These are phyloP conservation scores for Curvularia verruculosa DNA, from an alignment of 2,329 filamentous ascomycete species.

Conservation along the genomic window DNA sequence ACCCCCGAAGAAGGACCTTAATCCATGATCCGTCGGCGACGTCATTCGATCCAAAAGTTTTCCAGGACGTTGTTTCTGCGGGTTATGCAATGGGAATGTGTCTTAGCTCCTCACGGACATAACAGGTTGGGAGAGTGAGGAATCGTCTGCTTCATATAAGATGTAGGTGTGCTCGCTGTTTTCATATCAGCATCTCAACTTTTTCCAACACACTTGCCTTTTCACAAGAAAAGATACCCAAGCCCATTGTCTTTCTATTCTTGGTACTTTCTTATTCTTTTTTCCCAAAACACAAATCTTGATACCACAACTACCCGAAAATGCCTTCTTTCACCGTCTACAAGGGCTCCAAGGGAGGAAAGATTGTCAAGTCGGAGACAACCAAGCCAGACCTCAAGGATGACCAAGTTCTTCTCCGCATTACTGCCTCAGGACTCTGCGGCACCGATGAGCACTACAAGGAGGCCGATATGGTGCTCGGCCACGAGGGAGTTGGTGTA, in stretches of 20 bases:
- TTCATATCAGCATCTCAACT: background rate
- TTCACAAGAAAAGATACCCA: background rate
- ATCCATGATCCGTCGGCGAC: conserved; percentile 24
- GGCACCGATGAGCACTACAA: conserved; percentile 62
- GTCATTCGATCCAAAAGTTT: conserved; percentile 28
- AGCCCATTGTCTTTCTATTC: background rate
- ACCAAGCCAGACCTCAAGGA: conserved; percentile 52
- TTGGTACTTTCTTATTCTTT: background rate
- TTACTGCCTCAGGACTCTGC: conserved; percentile 72
- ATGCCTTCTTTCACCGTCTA: conserved; percentile 64
- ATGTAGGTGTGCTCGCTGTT: background rate
- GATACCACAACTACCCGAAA: conserved; percentile 7
- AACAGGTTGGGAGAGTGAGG: conserved; percentile 2
- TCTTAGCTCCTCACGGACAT: background rate
- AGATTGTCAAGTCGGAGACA: conserved; percentile 59
- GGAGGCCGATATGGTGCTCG: conserved; percentile 54
- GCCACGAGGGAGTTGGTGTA: conserved; percentile 62
- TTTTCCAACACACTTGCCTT: background rate
- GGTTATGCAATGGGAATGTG: background rate
- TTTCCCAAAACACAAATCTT: background rate
- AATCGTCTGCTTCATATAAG: conserved; percentile 16
- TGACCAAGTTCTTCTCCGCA: conserved; percentile 65
- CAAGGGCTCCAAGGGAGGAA: conserved; percentile 66
- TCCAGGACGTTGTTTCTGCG: conserved; percentile 5
- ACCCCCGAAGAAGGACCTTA: conserved; percentile 9